phyloP scores from a whole-genome alignment of 768 basidiomycete species.

The Tephrocybe sp. region DNA sequence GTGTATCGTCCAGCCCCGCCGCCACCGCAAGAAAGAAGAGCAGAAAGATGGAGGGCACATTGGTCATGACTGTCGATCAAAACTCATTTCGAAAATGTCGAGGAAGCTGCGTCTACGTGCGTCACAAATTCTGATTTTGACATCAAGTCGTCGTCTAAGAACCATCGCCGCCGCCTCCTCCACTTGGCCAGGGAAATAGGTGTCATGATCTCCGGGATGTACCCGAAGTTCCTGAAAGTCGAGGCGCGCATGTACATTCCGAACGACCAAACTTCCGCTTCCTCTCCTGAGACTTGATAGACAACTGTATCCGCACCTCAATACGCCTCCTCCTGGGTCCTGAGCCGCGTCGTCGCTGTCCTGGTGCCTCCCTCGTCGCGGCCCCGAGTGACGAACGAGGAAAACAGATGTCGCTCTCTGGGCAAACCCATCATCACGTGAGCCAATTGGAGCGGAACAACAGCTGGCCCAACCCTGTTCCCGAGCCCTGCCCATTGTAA shows the following conservation, averaged over 20 bases:
- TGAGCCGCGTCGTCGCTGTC: neutral
- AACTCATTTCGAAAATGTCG: no score
- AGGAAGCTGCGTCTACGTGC: no score
- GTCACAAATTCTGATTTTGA: no score
- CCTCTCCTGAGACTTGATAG: neutral
- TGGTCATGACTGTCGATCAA: no score
- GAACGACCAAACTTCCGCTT: conserved; percentile 1
- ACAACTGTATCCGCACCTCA: neutral
- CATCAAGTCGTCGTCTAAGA: no score
- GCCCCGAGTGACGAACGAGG: neutral
- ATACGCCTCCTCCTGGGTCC: neutral
- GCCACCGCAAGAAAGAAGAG: neutral
- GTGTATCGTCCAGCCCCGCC: neutral
- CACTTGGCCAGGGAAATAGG: neutral
- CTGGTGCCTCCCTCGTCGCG: neutral
- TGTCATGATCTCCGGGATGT: neutral
- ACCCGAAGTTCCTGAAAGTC: neutral
- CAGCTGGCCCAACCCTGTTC: neutral
- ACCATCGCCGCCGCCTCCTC: no score
- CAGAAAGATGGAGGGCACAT: neutral
- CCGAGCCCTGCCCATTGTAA: neutral
- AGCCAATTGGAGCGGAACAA: no score
- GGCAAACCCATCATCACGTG: no score
- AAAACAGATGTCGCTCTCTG: neutral
- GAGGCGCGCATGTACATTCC: no score